Conservation (phyloP, 164 flowering plant genomes). For the Aristolochia californica region DNA sequence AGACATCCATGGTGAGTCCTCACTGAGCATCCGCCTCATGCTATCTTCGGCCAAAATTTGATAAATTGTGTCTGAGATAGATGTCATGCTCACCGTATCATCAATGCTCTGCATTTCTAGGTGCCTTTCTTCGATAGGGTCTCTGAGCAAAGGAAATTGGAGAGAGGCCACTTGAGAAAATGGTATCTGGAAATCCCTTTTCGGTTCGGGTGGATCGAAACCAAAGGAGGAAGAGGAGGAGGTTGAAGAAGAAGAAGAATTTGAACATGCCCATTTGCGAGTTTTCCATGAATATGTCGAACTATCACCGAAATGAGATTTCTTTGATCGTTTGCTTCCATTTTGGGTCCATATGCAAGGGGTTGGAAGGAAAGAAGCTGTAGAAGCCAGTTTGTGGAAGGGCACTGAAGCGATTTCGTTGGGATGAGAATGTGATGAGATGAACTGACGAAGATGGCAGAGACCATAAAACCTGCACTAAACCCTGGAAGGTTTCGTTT, state of each 20-base stretch:
- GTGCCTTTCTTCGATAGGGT: slow-evolving; percentile 24
- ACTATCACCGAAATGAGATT: not conserved
- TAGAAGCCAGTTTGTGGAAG: slow-evolving; percentile 37
- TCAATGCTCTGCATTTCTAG: slow-evolving; percentile 13
- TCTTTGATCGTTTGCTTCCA: not conserved
- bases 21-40: slow-evolving; percentile 28
- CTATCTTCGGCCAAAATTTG: slow-evolving; percentile 15
- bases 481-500: not conserved
- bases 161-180: slow-evolving; percentile 16
- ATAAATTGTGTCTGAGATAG: slow-evolving; percentile 5
- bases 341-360: slow-evolving; percentile 19
- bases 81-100: slow-evolving; percentile 13
- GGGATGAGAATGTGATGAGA: slow-evolving; percentile 2
- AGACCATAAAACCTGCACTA: slow-evolving; percentile 1
- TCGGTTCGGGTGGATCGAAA: slow-evolving; percentile 5
- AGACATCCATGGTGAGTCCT: slow-evolving; percentile 72
- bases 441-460: not conserved
- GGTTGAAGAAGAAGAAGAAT: slow-evolving; percentile 3
- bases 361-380: slow-evolving; percentile 28
- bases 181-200: not conserved
- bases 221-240: slow-evolving; percentile 5
- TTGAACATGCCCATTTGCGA: not conserved
- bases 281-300: not conserved
- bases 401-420: not conserved
- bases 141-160: slow-evolving; percentile 26